Percentiles rank a stretch among this genome's conserved stretches.
Conservation (phyloP, 352 stramenopile genomes). For the Thraustotheca clavata region DNA sequence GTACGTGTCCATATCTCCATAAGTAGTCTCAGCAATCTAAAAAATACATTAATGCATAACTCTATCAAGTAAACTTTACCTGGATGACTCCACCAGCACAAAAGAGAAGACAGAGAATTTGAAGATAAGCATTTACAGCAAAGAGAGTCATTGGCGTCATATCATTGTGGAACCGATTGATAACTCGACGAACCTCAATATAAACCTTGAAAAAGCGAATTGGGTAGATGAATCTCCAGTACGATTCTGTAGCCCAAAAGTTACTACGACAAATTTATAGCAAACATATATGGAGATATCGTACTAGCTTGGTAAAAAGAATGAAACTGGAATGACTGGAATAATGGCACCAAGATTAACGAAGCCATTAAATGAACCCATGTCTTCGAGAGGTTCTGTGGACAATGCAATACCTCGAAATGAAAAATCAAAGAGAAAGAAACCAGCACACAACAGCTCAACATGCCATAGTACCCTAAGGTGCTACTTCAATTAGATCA, state of each 20-base stretch:
- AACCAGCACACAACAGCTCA: slow-evolving; percentile 52
- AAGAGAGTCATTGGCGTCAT: slow-evolving; percentile 77
- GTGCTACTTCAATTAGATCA: slow-evolving; percentile 44
- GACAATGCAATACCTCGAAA: slow-evolving; percentile 66
- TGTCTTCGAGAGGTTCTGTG: slow-evolving; percentile 50
- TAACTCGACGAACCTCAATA: slow-evolving; percentile 54
- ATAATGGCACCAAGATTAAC: slow-evolving; percentile 56
- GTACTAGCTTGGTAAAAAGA: slow-evolving; percentile 68
- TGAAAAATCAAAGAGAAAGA: slow-evolving; percentile 57
- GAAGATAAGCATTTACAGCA: slow-evolving; percentile 70
- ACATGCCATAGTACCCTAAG: slow-evolving; percentile 64
- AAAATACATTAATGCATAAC: background rate
- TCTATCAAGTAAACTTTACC: background rate
- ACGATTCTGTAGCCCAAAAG: slow-evolving; percentile 30
- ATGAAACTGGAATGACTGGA: slow-evolving; percentile 64
- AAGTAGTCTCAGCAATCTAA: slow-evolving; percentile 22
- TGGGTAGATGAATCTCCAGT: slow-evolving; percentile 79
- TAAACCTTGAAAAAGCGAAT: slow-evolving; percentile 80
- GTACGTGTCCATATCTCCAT: slow-evolving; percentile 21
- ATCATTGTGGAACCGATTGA: slow-evolving; percentile 67
- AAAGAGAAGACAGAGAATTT: slow-evolving; percentile 70
- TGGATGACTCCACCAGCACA: slow-evolving; percentile 75
- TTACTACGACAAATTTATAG: slow-evolving; percentile 4
- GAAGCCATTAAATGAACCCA: slow-evolving; percentile 51
- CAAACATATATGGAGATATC: no score